Conservation (phyloP, 2,329 filamentous ascomycete species). For the Lecanicillium sp. region DNA sequence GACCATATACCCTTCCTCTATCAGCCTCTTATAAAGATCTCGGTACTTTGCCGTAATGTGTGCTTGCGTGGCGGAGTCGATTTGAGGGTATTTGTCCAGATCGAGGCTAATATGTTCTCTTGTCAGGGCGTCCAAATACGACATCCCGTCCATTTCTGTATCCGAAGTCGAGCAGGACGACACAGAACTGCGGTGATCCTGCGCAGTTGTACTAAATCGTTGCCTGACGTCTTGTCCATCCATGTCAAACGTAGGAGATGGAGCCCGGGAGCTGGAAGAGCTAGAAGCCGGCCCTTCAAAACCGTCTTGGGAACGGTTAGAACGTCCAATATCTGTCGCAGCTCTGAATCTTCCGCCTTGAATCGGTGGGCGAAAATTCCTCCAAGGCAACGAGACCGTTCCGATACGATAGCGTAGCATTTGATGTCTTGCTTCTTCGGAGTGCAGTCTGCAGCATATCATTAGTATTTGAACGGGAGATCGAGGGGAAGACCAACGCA, state of each 20-base stretch:
- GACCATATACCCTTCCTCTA: constrained; percentile 68
- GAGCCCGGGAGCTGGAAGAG: constrained; percentile 43
- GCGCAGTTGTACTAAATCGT: constrained; percentile 15
- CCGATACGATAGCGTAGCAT: constrained; percentile 85
- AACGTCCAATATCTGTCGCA: constrained; percentile 20
- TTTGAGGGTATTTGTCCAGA: constrained; percentile 66
- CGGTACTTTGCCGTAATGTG: constrained; percentile 76
- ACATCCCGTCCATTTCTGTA: constrained; percentile 43
- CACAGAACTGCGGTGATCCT: constrained; percentile 38
- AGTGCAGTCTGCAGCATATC: constrained; percentile 62
- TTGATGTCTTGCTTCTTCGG: constrained; percentile 61
- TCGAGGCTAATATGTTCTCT: constrained; percentile 68
- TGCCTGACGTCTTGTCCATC: constrained; percentile 20
- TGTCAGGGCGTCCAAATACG: constrained; percentile 66
- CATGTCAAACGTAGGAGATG: constrained; percentile 43
- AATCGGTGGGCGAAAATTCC: constrained; percentile 83
- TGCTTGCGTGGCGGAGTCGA: constrained; percentile 66
- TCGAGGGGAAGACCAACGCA: constrained; percentile 36
- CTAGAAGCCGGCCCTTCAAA: constrained; percentile 27
- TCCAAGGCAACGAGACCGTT: constrained; percentile 71
- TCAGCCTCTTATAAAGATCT: constrained; percentile 63
- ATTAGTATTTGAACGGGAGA: constrained; percentile 8
- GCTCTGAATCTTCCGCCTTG: constrained; percentile 74
- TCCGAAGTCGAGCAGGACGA: constrained; percentile 52
- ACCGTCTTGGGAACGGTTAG: constrained; percentile 10